Base-by-base conservation (phyloP, 176 grass and related monocot genomes). In the Musa acuminata region DNA sequence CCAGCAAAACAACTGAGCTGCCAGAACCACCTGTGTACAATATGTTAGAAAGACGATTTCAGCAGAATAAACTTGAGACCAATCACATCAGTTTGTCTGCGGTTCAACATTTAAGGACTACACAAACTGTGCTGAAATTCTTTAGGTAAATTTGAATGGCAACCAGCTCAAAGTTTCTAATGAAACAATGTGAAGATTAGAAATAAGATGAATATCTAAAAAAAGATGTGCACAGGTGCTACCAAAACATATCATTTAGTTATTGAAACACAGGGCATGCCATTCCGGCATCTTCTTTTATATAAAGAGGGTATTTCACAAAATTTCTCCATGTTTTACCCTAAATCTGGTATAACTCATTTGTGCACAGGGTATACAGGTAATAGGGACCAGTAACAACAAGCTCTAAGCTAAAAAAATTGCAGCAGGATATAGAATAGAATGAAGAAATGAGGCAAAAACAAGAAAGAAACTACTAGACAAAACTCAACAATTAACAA, bases 1-100 rank as follows among this genome's bases (percentile, higher is more conserved):
- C 82, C 73, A 87, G 67, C 86, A 91, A 78, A 99, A 91, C 22
- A 99, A 79, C 35, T 91, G 86, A 72, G 84, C 87, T 55, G 80
- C 76, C 58, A 99, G 72, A 78, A 86, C 90, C 29, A 93, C 88
- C 95, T 98, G 87, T 24, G 14, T 21, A n/a, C 8, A 49, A 70
- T 20, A 20, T 8, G 48, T 50, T 9, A 8, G 13, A 50, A 0
- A 26, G 19, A 50, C 9, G 21, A 10, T 25, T 70, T 43, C 2
- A 50, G 35, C 20, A 17, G 51, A 49, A 70, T 50, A 51, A 51
- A 50, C 1, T 50, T n/a, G 14, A 70, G 48, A 20, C 1, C 11
- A 70, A 13, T 12, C 23, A 13, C 23, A 27, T 27, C 12, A 26
- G 57, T 9, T 1, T 65, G 21, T 65, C 20, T 26, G 23, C 23